A percentile compares a stretch with the other conserved stretches of the same genome.
These are phyloP conservation scores for Barbatosphaeria neglecta DNA, from an alignment of 495 filamentous ascomycete genomes.

Conservation along the genomic window DNA sequence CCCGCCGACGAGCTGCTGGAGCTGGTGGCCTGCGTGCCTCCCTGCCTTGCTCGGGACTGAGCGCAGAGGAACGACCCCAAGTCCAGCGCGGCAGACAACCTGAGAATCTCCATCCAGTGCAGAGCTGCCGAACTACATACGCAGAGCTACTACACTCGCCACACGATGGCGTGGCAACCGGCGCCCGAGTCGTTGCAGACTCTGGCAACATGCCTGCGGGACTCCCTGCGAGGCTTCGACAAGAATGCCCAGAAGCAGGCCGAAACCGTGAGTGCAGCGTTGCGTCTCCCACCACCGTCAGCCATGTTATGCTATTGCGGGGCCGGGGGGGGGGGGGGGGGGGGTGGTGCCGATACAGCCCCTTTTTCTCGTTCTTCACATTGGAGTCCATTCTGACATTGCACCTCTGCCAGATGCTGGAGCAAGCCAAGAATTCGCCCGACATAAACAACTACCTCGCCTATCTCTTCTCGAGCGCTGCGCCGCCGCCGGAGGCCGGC, in stretches of 20 bases:
- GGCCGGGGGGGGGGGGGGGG: too few relatives aligned
- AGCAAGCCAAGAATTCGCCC: constrained; percentile 76
- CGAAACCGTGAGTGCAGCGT: constrained; percentile 43
- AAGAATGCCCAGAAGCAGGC: constrained; percentile 72
- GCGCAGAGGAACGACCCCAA: too few relatives aligned
- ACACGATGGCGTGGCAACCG: constrained; percentile 83
- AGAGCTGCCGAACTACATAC: too few relatives aligned
- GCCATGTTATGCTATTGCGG: neutral
- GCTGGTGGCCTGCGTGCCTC: too few relatives aligned
- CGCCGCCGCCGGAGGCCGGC: constrained; percentile 44
- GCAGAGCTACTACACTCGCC: constrained; percentile 4
- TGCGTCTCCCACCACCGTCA: neutral
- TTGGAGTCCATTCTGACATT: constrained; percentile 9
- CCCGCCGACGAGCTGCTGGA: too few relatives aligned
- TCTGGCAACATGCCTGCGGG: constrained; percentile 76
- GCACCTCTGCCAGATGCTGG: constrained; percentile 61
- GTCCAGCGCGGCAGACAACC: neutral
- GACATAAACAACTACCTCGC: constrained; percentile 96
- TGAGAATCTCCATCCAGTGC: neutral
- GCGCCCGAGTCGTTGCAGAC: constrained; percentile 75
- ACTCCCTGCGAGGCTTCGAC: constrained; percentile 80
- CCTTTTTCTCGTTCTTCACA: neutral
- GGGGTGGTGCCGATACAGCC: too few relatives aligned
- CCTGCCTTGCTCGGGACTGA: too few relatives aligned
- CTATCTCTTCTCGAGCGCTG: constrained; percentile 69